Conservation (phyloP, 805 yeast genomes). For the Wickerhamiella lipophila region DNA sequence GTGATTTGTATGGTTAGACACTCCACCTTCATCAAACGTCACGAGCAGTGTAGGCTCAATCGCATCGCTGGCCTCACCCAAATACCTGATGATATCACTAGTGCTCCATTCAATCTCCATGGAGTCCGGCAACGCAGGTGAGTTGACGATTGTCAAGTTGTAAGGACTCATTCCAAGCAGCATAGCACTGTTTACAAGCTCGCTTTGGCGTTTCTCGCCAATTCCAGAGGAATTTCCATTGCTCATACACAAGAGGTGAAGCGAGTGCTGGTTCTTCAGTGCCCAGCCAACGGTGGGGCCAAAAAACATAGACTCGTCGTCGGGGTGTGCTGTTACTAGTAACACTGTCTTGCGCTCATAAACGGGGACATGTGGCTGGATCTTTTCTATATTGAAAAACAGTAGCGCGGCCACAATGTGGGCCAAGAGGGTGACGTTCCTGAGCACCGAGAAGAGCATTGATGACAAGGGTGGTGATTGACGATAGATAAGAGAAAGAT, state of each 20-base stretch:
- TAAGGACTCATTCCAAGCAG: slow-evolving; percentile 37
- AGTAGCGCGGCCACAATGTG: slow-evolving; percentile 3
- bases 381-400: background rate
- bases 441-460: background rate
- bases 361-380: slow-evolving; percentile 4
- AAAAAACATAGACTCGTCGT: slow-evolving; percentile 96
- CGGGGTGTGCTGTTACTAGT: slow-evolving; percentile 85
- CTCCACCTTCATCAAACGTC: slow-evolving; percentile 74
- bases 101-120: slow-evolving; percentile 50
- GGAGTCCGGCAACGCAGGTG: slow-evolving; percentile 48
- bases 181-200: slow-evolving; percentile 43
- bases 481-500: background rate
- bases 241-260: slow-evolving; percentile 55
- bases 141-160: slow-evolving; percentile 37
- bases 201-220: slow-evolving; percentile 51
- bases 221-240: slow-evolving; percentile 65
- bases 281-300: slow-evolving; percentile 58
- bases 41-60: slow-evolving; percentile 35
- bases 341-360: slow-evolving; percentile 19
- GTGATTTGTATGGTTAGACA: slow-evolving; percentile 84
- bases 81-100: slow-evolving; percentile 15
- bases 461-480: background rate
- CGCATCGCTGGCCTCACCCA: slow-evolving; percentile 26
- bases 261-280: slow-evolving; percentile 28
- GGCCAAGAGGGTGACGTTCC: background rate